These are phyloP conservation scores for Syncephalastrum racemosum DNA, from an alignment of 371 early-diverging fungal genomes.

Conservation along the genomic window DNA sequence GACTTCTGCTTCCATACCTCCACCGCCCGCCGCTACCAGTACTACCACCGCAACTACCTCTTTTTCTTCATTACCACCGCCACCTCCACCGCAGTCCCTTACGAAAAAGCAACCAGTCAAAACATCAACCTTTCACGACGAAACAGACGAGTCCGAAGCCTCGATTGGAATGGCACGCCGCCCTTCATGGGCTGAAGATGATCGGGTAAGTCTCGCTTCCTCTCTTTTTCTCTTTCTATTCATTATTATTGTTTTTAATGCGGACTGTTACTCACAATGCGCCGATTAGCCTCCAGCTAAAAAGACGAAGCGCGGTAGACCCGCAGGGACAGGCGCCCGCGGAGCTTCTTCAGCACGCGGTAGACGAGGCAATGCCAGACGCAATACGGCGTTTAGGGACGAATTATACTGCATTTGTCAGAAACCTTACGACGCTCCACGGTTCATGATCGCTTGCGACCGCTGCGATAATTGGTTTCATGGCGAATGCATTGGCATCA, in stretches of 20 bases:
- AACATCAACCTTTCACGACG: background rate
- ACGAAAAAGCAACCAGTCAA: background rate
- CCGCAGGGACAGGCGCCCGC: constrained; percentile 3
- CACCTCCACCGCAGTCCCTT: background rate
- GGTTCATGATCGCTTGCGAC: constrained; percentile 70
- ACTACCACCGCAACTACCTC: constrained; percentile 14
- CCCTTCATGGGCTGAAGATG: constrained; percentile 14
- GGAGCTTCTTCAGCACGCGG: background rate
- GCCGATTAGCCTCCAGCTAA: constrained; percentile 10
- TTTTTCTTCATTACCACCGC: background rate
- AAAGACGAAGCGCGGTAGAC: constrained; percentile 11
- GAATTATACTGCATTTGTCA: constrained; percentile 57
- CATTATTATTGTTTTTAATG: background rate
- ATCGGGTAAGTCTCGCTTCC: constrained; percentile 12
- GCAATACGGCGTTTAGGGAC: background rate
- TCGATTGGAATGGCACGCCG: background rate
- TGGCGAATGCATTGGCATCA: constrained; percentile 64
- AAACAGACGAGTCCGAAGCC: background rate
- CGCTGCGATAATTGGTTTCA: constrained; percentile 69
- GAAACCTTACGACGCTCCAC: constrained; percentile 48
- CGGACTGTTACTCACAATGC: background rate
- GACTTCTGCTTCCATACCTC: constrained; percentile 8
- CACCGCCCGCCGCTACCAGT: constrained; percentile 16
- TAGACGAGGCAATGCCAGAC: constrained; percentile 1
- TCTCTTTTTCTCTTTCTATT: no score